Base-by-base conservation (phyloP, 2,329 filamentous ascomycete genomes). In the Orbilia blumenaviensis region DNA sequence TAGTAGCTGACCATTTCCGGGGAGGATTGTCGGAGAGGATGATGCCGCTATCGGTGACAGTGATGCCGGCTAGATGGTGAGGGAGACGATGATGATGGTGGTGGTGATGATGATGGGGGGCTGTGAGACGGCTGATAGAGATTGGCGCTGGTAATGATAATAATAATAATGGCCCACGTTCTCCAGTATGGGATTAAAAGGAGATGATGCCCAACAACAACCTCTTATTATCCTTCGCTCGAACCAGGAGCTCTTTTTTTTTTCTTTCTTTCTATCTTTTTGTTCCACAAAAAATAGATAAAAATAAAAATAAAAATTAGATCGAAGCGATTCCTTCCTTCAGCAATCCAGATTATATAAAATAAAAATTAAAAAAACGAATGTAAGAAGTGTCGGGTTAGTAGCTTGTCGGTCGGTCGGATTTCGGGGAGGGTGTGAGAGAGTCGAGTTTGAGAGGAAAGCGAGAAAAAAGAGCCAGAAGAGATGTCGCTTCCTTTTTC, bases 1-100 rank as follows among this genome's bases (percentile, higher is more conserved):
- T 75, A 75, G 56, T 68, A 75, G 71, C 71, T 75, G 71, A 63
- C 66, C 73, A 77, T 77, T 62, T 50, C 32, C 42, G 32, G 27
- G 41, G 25, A 9, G 42, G 16, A 58, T 3, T 54, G 1, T 34
- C 14, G 21, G 25, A 66, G 21, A 38, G 4, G 23, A 18, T 29
- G 36, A 48, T 29, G 34, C 2, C 14, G 27, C 10, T 18, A n/a
- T n/a, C 16, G 36, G 3, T 16, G 36, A 41, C 16, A n/a, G 36
- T 41, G 36, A 41, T 41, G 36, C 1, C 16, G n/a, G n/a, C n/a
- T n/a, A n/a, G 46, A 1, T 16, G 46, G 2, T 16, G 52, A 44
- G 5, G 34, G 32, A 23, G 23, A 23, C n/a, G 32, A 38, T 8
- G 23, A 8, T 23, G 46, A 36, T 23, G 32, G 38, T 7, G 44